Percentiles rank a stretch among this genome's conserved stretches.
These are phyloP conservation scores for Metarhizium guizhouense DNA, from an alignment of 2,329 filamentous ascomycete species.

Conservation along the genomic window DNA sequence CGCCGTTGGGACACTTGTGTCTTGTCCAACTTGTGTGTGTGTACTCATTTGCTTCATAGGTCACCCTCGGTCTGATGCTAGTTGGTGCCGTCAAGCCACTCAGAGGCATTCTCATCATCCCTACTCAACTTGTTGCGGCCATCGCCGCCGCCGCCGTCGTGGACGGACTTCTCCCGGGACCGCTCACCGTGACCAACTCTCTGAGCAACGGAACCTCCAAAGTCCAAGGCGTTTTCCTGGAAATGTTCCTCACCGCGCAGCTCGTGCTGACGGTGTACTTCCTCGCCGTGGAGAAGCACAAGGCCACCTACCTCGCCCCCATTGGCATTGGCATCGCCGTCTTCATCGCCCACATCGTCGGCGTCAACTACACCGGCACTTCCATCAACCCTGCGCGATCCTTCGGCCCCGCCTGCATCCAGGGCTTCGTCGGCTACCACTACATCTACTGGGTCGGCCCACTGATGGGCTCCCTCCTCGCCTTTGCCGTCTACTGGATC, in stretches of 20 bases:
- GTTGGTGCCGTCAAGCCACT: constrained; percentile 46
- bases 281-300: constrained; percentile 66
- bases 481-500: constrained; percentile 39
- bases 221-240: constrained; percentile 54
- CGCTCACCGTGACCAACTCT: constrained; percentile 45
- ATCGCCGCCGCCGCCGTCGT: constrained; percentile 52
- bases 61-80: constrained; percentile 51
- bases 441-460: constrained; percentile 51
- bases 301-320: constrained; percentile 61
- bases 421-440: constrained; percentile 34
- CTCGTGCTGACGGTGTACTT: constrained; percentile 59
- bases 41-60: constrained; percentile 17
- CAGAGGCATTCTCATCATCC: constrained; percentile 41
- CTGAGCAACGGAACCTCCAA: constrained; percentile 42
- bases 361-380: constrained; percentile 38
- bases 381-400: constrained; percentile 42
- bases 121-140: constrained; percentile 48
- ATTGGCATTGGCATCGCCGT: constrained; percentile 63
- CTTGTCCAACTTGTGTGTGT: background rate
- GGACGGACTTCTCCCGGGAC: constrained; percentile 47
- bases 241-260: constrained; percentile 56
- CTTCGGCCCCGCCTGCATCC: constrained; percentile 38
- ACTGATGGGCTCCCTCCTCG: constrained; percentile 37
- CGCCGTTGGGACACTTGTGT: too few relatives aligned
- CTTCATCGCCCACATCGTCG: constrained; percentile 47